A percentile compares a stretch with the other conserved stretches of the same genome.
These are phyloP conservation scores for Aureococcus anophagefferens DNA, from an alignment of 108 stramenopile species.

Conservation along the genomic window DNA sequence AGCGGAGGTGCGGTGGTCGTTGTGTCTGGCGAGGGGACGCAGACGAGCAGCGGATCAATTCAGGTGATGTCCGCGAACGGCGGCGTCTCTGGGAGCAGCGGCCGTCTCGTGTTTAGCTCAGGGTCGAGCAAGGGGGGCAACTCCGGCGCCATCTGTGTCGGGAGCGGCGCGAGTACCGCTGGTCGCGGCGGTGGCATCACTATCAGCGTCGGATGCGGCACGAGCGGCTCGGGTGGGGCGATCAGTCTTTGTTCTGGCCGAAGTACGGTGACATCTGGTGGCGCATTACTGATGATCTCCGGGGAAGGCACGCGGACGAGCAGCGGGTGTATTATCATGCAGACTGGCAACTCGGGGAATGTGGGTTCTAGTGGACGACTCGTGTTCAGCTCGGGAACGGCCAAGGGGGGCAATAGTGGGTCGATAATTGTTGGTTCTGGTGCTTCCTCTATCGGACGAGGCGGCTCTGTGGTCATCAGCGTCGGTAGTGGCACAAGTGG, in stretches of 20 bases:
- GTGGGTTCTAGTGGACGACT: neutral
- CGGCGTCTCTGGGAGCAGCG: neutral
- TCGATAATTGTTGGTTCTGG: neutral
- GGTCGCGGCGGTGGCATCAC: neutral
- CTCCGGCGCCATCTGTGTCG: neutral
- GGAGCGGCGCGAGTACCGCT: neutral
- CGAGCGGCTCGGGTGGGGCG: neutral
- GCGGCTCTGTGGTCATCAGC: neutral
- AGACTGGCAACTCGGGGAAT: neutral
- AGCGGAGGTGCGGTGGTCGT: slow-evolving; percentile 13
- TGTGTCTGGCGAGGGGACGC: neutral
- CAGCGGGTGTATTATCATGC: neutral
- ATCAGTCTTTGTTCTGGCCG: neutral
- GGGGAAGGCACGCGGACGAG: neutral
- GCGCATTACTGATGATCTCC: neutral
- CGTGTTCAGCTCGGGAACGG: neutral
- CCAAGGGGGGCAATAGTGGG: neutral
- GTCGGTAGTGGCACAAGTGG: neutral
- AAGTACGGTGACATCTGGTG: neutral
- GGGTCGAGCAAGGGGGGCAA: slow-evolving; percentile 3
- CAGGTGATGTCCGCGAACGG: neutral
- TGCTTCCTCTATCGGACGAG: neutral
- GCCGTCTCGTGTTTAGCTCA: neutral
- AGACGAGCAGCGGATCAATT: neutral
- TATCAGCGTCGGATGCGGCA: neutral